Evolutionary conservation across 1,139 yeast genomes (phyloP), one percentile per base, ranked within the genome.

Genomic region (Barnettozyma hawaiiensis): DNA sequence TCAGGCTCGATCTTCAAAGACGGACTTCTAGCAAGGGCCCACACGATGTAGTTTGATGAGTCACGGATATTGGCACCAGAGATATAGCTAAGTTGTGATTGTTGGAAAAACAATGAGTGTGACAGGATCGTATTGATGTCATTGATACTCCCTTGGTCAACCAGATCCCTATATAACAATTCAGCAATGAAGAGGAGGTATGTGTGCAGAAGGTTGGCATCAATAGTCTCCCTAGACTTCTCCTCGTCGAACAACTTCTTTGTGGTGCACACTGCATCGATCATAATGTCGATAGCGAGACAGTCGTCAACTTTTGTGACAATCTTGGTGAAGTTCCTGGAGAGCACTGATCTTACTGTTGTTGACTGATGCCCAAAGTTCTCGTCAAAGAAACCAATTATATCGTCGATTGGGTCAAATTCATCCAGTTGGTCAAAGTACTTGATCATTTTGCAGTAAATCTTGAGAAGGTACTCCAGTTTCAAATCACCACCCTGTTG

Each of bases 61-160:
- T 90, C 97, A 41, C 95, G 70, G 2, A 90, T 73, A 51, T 81
- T 87, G 2, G 75, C 64, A 0, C 95, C 95, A 11, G 74, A 57
- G 0, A 78, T 67, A 14, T 70, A 64, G 0, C 77, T 72, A 12
- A 77, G 59, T 40, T 72, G 59, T 33, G 64, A 60, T 45, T 79
- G 82, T 44, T 76, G 80, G 47, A 82, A 72, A 38, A 69, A 73
- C 6, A 80, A 59, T 0, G 85, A 74, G 16, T 49, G 48, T 2
- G 52, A 48, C 2, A 75, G 44, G 1, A 71, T 60, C 1, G 29
- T 31, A 0, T 62, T 59, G 8, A 67, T 45, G 39, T 47, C 39
- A 52, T 70, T 41, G 4, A 60, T 47, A 9, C 35, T 40, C 1
- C 31, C 40, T 0, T 43, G 38, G 19, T 50, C 40, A 3, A 65